phyloP scores from a whole-genome alignment of 2,329 filamentous ascomycete species.

The Ophiostoma sp. region DNA sequence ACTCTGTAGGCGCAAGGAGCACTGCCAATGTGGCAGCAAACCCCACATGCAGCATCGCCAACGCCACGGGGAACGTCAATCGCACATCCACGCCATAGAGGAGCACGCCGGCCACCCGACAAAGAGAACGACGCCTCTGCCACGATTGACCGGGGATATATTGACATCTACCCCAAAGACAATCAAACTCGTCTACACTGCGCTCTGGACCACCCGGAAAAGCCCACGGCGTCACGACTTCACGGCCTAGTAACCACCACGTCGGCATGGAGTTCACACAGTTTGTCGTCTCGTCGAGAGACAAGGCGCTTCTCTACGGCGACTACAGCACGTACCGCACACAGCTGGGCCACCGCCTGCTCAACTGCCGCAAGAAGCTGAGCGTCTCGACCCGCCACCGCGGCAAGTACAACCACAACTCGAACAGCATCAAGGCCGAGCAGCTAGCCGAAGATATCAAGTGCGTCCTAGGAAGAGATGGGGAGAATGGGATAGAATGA shows the following conservation, averaged over 20 bases:
- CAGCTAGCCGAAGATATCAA: constrained; percentile 70
- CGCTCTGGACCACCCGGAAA: neutral
- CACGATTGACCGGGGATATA: neutral
- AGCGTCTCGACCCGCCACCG: constrained; percentile 78
- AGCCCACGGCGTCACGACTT: neutral
- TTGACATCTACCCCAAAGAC: neutral
- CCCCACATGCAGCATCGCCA: constrained; percentile 16
- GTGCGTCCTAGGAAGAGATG: constrained; percentile 39
- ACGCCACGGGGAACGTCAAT: constrained; percentile 6
- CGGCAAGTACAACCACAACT: constrained; percentile 64
- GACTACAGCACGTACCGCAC: constrained; percentile 82
- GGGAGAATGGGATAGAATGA: too few species aligned
- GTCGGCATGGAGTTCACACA: constrained; percentile 73
- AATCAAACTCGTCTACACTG: neutral
- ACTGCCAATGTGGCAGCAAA: neutral
- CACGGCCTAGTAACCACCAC: neutral
- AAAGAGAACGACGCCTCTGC: neutral
- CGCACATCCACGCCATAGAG: constrained; percentile 7
- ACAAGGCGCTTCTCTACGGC: constrained; percentile 78
- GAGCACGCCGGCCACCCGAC: neutral
- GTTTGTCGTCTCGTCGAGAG: constrained; percentile 71
- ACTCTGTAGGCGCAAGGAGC: neutral
- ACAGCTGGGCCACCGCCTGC: constrained; percentile 73
- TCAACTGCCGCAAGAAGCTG: constrained; percentile 78
- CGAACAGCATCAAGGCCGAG: constrained; percentile 63